Base-by-base conservation (phyloP, 805 yeast genomes). In the Cyberlindnera bimundalis region DNA sequence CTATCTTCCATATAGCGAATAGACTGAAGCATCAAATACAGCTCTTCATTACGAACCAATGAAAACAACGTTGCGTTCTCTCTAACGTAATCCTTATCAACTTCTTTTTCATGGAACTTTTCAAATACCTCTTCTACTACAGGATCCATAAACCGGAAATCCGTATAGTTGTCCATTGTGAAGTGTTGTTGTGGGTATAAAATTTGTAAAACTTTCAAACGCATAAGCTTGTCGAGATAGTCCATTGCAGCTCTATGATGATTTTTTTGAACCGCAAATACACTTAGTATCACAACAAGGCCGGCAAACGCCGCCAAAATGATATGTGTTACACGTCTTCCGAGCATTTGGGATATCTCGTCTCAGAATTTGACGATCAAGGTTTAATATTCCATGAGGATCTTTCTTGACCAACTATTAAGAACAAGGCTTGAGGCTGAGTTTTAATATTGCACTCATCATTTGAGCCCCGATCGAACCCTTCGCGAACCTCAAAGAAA, bases 61-160 rank as follows among this genome's bases (percentile, higher is more conserved):
- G 87, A 78, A 50, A 83, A 74, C 52, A 85, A 70, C 0, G 86
- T 76, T 4, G 88, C 91, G 47, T 74, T 80, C 48, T 69, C 79
- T 36, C 67, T 64, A 15, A 45, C 44, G 36, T 67, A 68, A 29
- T 57, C 58, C 24, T 46, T 28, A 6, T 48, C 51, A 4, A 20
- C 46, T n/a, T 26, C 31, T 5, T 45, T 27, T 31, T 50, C 52
- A 1, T 19, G 20, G 33, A 30, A 46, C 25, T 41, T 37, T 13
- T 28, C 37, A 20, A 38, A 40, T 15, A 24, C 31, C 18, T 37
- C 30, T 3, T 46, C 47, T 2, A 29, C 24, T 9, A 43, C 25
- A 2, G 54, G 56, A 24, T 52, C 53, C 33, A 52, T 8, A 35
- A 49, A 45, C 4, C 27, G 29, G 31, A 48, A 46, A 1, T 29